phyloP scores from a whole-genome alignment of 2,329 filamentous ascomycete genomes.

The Rutstroemia sp. region DNA sequence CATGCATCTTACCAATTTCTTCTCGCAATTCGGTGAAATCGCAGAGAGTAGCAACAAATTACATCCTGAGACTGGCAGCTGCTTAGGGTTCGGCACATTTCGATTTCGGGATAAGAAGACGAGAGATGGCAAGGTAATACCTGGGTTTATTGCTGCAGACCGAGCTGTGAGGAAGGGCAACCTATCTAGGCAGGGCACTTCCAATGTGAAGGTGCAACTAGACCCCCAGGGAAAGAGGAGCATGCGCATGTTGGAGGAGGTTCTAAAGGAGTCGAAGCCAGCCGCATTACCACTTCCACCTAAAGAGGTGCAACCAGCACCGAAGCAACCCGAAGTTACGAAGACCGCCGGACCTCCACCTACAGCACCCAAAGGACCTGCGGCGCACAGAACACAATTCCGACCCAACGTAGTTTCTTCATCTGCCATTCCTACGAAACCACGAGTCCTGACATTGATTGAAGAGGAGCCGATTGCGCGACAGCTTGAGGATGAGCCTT shows the following conservation, averaged over 20 bases:
- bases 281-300: conserved; percentile 22
- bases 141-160: conserved; percentile 74
- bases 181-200: conserved; percentile 71
- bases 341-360: conserved; percentile 61
- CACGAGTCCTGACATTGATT: conserved; percentile 46
- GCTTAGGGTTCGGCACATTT: conserved; percentile 88
- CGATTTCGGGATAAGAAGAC: conserved; percentile 69
- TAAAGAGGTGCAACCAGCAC: conserved; percentile 30
- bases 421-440: conserved; percentile 34
- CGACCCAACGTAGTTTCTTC: conserved; percentile 16
- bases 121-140: conserved; percentile 38
- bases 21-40: conserved; percentile 79
- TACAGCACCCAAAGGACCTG: conserved; percentile 77
- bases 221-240: conserved; percentile 85
- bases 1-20: conserved; percentile 66
- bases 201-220: conserved; percentile 73
- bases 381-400: conserved; percentile 24
- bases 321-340: conserved; percentile 30
- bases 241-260: conserved; percentile 66
- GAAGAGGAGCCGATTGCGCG: conserved; percentile 55
- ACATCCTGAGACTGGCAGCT: conserved; percentile 88
- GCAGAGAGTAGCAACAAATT: conserved; percentile 89
- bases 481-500: conserved; percentile 71
- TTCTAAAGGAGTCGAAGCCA: conserved; percentile 57
- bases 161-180: conserved; percentile 71